Evolutionary conservation across 176 grass and related monocot genomes (phyloP).

Genomic region (Thalia dealbata): DNA sequence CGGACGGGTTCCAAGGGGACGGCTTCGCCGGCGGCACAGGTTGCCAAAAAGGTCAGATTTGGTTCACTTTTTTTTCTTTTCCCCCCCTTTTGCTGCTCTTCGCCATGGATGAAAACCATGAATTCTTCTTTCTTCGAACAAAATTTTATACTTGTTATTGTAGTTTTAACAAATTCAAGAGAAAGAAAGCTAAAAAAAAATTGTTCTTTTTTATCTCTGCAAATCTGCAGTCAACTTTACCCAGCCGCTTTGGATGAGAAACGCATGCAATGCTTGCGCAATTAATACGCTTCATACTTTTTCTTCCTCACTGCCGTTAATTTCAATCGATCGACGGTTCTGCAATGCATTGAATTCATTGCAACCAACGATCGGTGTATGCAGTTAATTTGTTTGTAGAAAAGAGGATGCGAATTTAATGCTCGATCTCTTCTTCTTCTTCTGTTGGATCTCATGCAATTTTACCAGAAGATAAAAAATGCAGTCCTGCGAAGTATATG

Average conservation of each 20-base stretch:
- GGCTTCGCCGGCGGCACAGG: background rate
- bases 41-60: slow-evolving; percentile 1
- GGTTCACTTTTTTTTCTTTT: background rate
- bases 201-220: no score
- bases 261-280: background rate
- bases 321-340: background rate
- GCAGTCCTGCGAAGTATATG: slow-evolving; percentile 13
- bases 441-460: background rate
- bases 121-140: no score
- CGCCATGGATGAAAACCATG: background rate
- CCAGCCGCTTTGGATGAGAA: background rate
- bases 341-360: background rate
- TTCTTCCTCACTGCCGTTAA: background rate
- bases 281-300: background rate
- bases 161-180: no score
- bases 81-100: background rate
- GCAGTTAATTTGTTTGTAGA: background rate
- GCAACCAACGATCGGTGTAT: background rate
- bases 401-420: background rate
- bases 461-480: slow-evolving; percentile 9
- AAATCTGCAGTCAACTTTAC: no score
- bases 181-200: no score
- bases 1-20: slow-evolving; percentile 1
- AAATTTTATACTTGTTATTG: no score
- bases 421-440: background rate